These are phyloP conservation scores for Lumnitzera racemosa DNA, from an alignment of 345 rosid genomes.

Conservation along the genomic window DNA sequence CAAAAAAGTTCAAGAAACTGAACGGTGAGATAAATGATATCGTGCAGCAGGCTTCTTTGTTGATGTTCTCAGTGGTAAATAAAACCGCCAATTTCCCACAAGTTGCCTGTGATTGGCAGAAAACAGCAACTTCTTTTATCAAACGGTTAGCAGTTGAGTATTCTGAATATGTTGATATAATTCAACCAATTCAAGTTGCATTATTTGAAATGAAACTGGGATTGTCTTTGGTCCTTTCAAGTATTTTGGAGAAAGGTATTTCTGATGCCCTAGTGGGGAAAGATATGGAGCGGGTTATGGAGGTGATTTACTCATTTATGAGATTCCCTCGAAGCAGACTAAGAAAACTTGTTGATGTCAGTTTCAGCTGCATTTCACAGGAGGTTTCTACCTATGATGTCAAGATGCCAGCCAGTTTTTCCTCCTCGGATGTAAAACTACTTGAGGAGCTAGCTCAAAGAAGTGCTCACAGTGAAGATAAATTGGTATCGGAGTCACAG, in stretches of 20 bases:
- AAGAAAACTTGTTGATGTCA: constrained; percentile 21
- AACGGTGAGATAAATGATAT: constrained; percentile 63
- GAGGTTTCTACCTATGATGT: constrained; percentile 29
- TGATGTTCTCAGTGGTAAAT: constrained; percentile 31
- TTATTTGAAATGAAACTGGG: constrained; percentile 89
- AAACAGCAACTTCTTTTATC: constrained; percentile 58
- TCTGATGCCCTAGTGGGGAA: constrained; percentile 34
- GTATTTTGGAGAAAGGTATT: constrained; percentile 31
- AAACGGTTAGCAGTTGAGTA: constrained; percentile 56
- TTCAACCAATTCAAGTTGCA: constrained; percentile 91
- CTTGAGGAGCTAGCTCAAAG: constrained; percentile 63
- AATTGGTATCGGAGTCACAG: constrained; percentile 47
- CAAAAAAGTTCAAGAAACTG: constrained; percentile 50
- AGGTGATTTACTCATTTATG: constrained; percentile 60
- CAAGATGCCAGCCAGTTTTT: constrained; percentile 32
- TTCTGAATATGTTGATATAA: constrained; percentile 56
- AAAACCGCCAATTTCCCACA: constrained; percentile 37
- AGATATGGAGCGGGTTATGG: constrained; percentile 49
- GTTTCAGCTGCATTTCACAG: constrained; percentile 18
- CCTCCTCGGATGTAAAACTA: constrained; percentile 35
- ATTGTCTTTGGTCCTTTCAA: constrained; percentile 52
- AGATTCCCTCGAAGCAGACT: constrained; percentile 58
- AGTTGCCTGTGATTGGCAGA: constrained; percentile 52
- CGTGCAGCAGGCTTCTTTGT: constrained; percentile 32
- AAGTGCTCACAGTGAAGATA: constrained; percentile 30